A percentile compares a stretch with the other conserved stretches of the same genome.
Evolutionary conservation across 805 yeast species (phyloP).

Genomic region (Saturnispora ahearnii): DNA sequence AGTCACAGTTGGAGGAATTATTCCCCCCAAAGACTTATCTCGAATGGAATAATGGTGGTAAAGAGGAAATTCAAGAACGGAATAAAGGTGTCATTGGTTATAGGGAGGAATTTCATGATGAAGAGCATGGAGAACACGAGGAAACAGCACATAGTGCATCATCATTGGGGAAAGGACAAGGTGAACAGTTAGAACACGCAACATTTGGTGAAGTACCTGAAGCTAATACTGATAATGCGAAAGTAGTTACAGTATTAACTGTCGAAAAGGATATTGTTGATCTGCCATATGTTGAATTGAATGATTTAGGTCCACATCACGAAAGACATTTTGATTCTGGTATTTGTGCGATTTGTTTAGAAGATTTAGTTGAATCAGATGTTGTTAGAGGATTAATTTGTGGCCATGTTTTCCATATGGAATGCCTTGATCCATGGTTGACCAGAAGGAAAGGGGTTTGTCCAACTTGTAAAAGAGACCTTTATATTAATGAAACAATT

Average conservation of each 20-base stretch:
- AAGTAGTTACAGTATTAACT: neutral
- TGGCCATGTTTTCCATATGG: constrained; percentile 76
- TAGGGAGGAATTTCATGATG: constrained; percentile 32
- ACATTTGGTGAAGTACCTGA: neutral
- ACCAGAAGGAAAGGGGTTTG: constrained; percentile 68
- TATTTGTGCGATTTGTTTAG: constrained; percentile 72
- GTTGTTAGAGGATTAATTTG: constrained; percentile 66
- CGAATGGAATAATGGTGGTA: constrained; percentile 56
- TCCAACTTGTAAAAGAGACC: constrained; percentile 71
- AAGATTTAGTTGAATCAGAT: constrained; percentile 51
- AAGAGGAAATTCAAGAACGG: constrained; percentile 39
- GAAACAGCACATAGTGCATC: neutral
- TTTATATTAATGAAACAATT: constrained; percentile 17
- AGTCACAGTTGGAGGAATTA: constrained; percentile 40
- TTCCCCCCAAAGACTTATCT: constrained; percentile 51
- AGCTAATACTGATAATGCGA: neutral
- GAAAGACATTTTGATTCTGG: constrained; percentile 51
- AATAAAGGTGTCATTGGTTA: constrained; percentile 29
- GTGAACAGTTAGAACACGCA: neutral
- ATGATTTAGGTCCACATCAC: neutral
- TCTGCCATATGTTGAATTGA: constrained; percentile 4
- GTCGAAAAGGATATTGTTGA: constrained; percentile 10
- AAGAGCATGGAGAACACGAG: constrained; percentile 14
- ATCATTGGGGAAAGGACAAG: neutral
- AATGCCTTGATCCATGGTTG: constrained; percentile 78